Evolutionary conservation across 805 yeast species (phyloP), one percentile per base, ranked within the genome.

Genomic region (Monosporozyma yasuniensis): DNA sequence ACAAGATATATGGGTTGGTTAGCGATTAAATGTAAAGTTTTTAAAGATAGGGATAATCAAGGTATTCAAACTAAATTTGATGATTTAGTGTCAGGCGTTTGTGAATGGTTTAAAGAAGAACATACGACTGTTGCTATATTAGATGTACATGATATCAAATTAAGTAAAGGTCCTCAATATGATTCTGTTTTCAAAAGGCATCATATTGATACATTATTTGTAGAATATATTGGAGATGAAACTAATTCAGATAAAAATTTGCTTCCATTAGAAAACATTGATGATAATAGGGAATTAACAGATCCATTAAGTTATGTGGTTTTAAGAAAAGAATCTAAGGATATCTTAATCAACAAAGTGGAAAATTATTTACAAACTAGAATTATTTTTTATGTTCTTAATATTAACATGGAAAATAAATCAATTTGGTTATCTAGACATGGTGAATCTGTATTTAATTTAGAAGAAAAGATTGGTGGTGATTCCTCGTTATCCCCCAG

Each of bases 381-480:
- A 58, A 88, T 91, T 54, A 97, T 90, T 21, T 93, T 89, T 68
- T 91, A 88, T 64, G 87, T 93, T 44, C 89, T 91, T 96, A 93
- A 93, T 63, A 72, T 93, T 57, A 97, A 90, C 66, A 86, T 89
- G 59, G 86, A 87, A 64, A 96, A 96, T 23, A 78, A 97, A 54
- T 78, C 84, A 54, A 89, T 91, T 53, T 91, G 95, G 90, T 74
- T 91, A 44, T 86, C 95, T 45, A 79, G 98, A 57, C 99, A 91
- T 62, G 99, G 99, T 23, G 99, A 91, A 69, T 84, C 95, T 2
- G 82, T 81, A 63, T 93, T 83, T 70, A 91, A 91, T 65, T 74
- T 93, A 52, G 88, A 88, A 45, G 97, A 97, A 27, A 87, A 88
- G 66, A 86, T 91, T 56, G 98, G 99, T 25, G 98, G 98, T 18